A percentile compares a stretch with the other conserved stretches of the same genome.
Evolutionary conservation across 352 stramenopile species (phyloP).

Genomic region (Globisporangium acanthophoron): DNA sequence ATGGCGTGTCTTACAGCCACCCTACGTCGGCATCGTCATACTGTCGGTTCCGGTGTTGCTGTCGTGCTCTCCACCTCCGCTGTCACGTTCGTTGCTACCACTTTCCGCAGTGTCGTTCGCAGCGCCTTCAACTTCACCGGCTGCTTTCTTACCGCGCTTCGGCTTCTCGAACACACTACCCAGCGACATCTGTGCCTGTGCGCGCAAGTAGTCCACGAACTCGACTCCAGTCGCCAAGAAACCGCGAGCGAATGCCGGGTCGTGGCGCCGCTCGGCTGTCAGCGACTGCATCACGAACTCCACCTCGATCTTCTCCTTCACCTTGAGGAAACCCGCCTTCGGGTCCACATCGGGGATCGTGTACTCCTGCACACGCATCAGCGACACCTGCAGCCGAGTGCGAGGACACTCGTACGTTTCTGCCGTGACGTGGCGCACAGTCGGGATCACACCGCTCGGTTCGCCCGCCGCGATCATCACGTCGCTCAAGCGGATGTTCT

Average conservation of each 20-base stretch:
- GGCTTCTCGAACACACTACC: no score
- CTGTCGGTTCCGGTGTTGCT: no score
- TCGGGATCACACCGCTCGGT: conserved; percentile 33
- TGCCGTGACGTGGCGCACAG: conserved; percentile 47
- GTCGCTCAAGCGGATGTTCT: conserved; percentile 47
- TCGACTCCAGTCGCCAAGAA: conserved; percentile 55
- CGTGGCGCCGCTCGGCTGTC: conserved; percentile 42
- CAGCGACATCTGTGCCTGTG: conserved; percentile 8
- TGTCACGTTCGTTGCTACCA: not conserved
- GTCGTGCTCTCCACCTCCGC: no score
- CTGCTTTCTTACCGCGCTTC: no score
- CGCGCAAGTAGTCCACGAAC: conserved; percentile 63
- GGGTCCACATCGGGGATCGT: conserved; percentile 34
- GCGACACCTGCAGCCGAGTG: conserved; percentile 28
- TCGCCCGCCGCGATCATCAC: conserved; percentile 41
- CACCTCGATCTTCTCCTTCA: conserved; percentile 52
- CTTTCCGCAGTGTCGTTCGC: no score
- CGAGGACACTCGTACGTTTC: conserved; percentile 35
- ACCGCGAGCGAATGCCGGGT: conserved; percentile 39
- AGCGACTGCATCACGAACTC: conserved; percentile 61
- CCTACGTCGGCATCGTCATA: no score
- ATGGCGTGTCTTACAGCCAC: no score
- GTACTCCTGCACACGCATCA: conserved; percentile 61
- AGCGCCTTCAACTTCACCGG: no score
- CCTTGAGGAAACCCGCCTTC: conserved; percentile 41